Percentiles rank a stretch among this genome's conserved stretches.
These are phyloP conservation scores for Dothideomycetes sp. DNA, from an alignment of 2,329 filamentous ascomycete genomes.

Conservation along the genomic window DNA sequence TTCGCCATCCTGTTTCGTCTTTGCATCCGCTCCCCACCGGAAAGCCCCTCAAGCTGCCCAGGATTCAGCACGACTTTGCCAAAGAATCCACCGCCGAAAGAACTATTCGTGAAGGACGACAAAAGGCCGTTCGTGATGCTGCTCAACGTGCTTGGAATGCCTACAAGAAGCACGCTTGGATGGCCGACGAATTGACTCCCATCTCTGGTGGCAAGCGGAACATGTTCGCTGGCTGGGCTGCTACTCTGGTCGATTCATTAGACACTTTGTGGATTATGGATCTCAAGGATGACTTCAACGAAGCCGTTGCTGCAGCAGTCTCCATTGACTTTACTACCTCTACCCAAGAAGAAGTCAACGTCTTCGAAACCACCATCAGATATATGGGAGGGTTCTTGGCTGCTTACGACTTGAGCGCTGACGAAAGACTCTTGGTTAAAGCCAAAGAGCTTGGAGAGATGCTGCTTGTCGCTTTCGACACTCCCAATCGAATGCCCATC, in stretches of 20 bases:
- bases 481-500: constrained; percentile 36
- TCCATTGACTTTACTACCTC: constrained; percentile 35
- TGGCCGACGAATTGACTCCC: constrained; percentile 39
- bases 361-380: constrained; percentile 43
- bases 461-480: constrained; percentile 42
- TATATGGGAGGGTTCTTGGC: constrained; percentile 30
- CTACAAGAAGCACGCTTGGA: constrained; percentile 38
- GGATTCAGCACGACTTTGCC: constrained; percentile 34
- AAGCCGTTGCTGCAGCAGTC: constrained; percentile 35
- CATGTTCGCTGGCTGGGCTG: constrained; percentile 84
- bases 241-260: constrained; percentile 70
- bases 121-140: constrained; percentile 31
- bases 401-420: constrained; percentile 29
- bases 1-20: constrained; percentile 32
- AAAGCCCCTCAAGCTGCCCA: constrained; percentile 30
- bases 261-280: constrained; percentile 67
- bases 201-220: constrained; percentile 54
- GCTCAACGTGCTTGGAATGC: constrained; percentile 37
- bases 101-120: constrained; percentile 27
- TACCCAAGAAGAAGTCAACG: constrained; percentile 33
- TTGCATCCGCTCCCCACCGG: constrained; percentile 31
- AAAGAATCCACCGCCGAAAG: constrained; percentile 26
- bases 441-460: constrained; percentile 32
- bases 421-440: constrained; percentile 27
- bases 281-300: constrained; percentile 40